Percentiles rank a stretch among this genome's conserved stretches.
phyloP scores from a whole-genome alignment of 2,329 filamentous ascomycete genomes.

The Hypoxylon sp. region DNA sequence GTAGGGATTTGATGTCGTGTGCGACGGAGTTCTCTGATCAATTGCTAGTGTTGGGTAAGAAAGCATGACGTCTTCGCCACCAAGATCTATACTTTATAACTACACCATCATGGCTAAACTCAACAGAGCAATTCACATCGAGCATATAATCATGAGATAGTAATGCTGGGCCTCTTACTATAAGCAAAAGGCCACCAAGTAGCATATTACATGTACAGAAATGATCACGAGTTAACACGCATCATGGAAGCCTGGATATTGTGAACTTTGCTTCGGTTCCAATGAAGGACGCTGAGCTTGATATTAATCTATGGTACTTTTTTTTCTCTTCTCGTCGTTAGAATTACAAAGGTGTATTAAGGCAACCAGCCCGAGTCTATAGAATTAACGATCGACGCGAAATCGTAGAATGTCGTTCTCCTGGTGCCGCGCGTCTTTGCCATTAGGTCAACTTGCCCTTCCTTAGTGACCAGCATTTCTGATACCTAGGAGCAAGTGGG shows the following conservation, averaged over 20 bases:
- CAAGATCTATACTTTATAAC: neutral
- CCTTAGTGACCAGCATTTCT: conserved; percentile 42
- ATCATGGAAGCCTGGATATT: neutral
- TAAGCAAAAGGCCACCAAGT: neutral
- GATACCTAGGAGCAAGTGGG: conserved; percentile 33
- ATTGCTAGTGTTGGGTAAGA: neutral
- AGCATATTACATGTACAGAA: neutral
- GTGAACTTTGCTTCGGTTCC: conserved; percentile 26
- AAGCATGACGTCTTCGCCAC: neutral
- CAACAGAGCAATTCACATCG: neutral
- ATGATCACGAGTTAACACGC: neutral
- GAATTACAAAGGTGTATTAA: conserved; percentile 44
- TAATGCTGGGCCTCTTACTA: neutral
- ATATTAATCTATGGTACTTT: conserved; percentile 45
- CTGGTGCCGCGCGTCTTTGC: conserved; percentile 22
- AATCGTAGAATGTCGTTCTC: conserved; percentile 34
- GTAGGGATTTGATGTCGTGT: neutral
- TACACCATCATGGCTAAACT: neutral
- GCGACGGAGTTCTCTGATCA: neutral
- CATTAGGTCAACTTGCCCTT: conserved; percentile 27
- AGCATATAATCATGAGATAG: conserved; percentile 1
- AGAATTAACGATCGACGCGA: conserved; percentile 43
- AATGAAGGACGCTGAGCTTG: conserved; percentile 41
- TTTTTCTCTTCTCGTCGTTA: conserved; percentile 38
- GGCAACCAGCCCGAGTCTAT: conserved; percentile 46